Conservation (phyloP, 192 early-diverging fungal genomes). For the Coemansia pectinata region DNA sequence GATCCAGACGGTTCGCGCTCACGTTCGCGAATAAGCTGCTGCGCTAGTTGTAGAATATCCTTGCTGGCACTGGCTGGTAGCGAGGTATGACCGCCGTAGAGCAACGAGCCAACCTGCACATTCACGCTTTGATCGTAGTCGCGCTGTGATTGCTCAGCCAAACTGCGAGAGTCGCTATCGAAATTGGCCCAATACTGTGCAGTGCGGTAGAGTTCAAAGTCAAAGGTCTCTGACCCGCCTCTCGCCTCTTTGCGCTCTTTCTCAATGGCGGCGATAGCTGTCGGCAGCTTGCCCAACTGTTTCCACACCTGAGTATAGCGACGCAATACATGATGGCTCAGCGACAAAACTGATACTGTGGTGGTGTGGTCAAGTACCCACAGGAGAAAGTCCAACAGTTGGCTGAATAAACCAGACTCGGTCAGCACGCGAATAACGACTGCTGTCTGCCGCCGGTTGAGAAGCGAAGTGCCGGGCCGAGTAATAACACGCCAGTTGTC, state of each 20-base stretch:
- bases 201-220: constrained; percentile 37
- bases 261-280: background rate
- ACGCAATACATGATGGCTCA: constrained; percentile 26
- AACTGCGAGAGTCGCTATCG: background rate
- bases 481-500: constrained; percentile 83
- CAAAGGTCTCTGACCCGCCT: constrained; percentile 12
- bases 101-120: constrained; percentile 11
- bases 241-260: background rate
- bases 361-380: constrained; percentile 42
- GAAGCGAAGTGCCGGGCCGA: constrained; percentile 69
- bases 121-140: constrained; percentile 28
- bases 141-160: background rate
- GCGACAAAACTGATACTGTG: background rate
- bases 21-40: constrained; percentile 30
- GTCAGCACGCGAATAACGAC: constrained; percentile 31
- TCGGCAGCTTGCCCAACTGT: constrained; percentile 18
- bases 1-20: constrained; percentile 18
- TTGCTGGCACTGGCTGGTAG: constrained; percentile 1
- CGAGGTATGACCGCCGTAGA: constrained; percentile 20
- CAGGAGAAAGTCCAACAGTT: constrained; percentile 43
- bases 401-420: constrained; percentile 5
- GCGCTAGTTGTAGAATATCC: constrained; percentile 41
- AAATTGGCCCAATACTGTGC: constrained; percentile 19
- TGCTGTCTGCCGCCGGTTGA: constrained; percentile 69
- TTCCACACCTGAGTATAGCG: constrained; percentile 21